These are phyloP conservation scores for Euphorbia schlechtendalii DNA, from an alignment of 441 rosid species.

Conservation along the genomic window DNA sequence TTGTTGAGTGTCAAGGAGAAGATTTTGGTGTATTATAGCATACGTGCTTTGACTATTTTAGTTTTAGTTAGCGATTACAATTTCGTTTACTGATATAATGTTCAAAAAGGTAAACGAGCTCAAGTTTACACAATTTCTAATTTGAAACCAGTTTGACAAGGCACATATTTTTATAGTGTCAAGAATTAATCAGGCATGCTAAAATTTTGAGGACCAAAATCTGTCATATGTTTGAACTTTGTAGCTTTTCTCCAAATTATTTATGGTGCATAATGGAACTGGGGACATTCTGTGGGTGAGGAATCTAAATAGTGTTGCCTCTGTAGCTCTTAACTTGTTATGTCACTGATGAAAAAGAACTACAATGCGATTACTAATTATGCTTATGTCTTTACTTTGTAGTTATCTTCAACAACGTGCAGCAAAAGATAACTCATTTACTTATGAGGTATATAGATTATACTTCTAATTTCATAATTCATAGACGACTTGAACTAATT, in stretches of 20 bases:
- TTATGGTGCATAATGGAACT: background rate
- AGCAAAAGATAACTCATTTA: conserved; percentile 65
- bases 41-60: background rate
- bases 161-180: background rate
- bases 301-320: conserved; percentile 4
- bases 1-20: background rate
- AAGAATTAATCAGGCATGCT: background rate
- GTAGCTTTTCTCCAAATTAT: background rate
- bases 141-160: background rate
- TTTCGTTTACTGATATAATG: background rate
- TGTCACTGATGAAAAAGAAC: background rate
- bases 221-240: background rate
- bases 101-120: background rate
- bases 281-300: background rate
- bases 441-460: conserved; percentile 96
- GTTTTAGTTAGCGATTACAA: background rate
- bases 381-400: conserved; percentile 28
- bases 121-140: background rate
- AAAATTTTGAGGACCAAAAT: background rate
- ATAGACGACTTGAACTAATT: background rate
- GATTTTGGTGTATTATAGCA: background rate
- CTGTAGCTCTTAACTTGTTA: conserved; percentile 5
- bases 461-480: conserved; percentile 1
- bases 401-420: conserved; percentile 84
- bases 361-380: conserved; percentile 1